Base-by-base conservation (phyloP, 192 early-diverging fungal species). In the Coemansia sp. region DNA sequence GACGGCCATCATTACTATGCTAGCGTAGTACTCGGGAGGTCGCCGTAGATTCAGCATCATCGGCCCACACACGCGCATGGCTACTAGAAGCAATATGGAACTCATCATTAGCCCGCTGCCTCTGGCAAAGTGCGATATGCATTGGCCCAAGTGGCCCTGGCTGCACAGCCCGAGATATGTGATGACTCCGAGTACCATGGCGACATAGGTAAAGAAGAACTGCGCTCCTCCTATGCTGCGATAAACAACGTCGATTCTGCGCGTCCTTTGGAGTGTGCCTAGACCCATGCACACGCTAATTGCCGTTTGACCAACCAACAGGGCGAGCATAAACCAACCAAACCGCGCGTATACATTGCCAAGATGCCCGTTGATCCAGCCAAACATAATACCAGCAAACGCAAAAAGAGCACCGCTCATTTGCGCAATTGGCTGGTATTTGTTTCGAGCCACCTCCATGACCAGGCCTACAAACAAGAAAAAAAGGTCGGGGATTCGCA, bases 121-220 rank as follows among this genome's bases (percentile, higher is more conserved):
- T 68, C 89, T 87, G 10, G 85, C 87, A 72, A 89, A 88, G 66
- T 90, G 89, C 2, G 89, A 88, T 22, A 90, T 59, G 68, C 89
- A 90, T 56, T 90, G 89, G 19, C 87, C 89, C 43, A 86, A 70
- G 37, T 88, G 76, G 7, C 87, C 88, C 39, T 71, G 84, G 46
- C 82, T 84, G 37, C 89, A 90, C 37, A 89, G 84, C 25, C 81
- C 83, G 54, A 84, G 59, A 49, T 60, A 77, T 24, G 85, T 76
- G 62, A 89, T 87, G 19, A 85, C 86, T 24, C 88, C 89, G 22
- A 89, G 73, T 49, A 90, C 58, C 64, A 90, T 88, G 25, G 82
- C 87, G 20, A 83, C 71, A 59, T 89, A 90, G 12, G 87, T 86
- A 38, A 85, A 73, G 19, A 87, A 47, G 4, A 86, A 73, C 41